Evolutionary conservation across 305 asterid genomes (phyloP), one percentile per base, ranked within the genome.

Genomic region (Rubia occidens): DNA sequence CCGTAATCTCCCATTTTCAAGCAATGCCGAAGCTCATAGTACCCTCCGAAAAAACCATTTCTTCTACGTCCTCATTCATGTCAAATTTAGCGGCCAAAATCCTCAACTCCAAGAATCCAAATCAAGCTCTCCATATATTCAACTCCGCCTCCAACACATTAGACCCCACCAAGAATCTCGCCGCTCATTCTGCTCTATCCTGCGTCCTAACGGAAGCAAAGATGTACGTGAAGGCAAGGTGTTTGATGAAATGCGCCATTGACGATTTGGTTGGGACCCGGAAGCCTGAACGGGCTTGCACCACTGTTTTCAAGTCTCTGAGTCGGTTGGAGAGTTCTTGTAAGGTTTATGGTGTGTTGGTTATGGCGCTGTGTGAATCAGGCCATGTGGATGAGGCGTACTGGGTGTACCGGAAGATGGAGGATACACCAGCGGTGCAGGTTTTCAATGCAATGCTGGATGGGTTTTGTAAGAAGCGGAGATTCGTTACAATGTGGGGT

Each of bases 231-330:
- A 60, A 81, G 73, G 96, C 92, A 44, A 88, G 95, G 81, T 86
- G 95, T 86, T 89, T 88, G 96, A 79, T 84, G 77, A 78, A 89
- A 86, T 75, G 72, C 85, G 92, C 86, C 84, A 79, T 84, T 1
- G 90, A 89, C 51, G 73, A 69, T 74, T 78, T 91, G 73, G 53
- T 67, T 0, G 72, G 78, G 60, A 81, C 76, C 70, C 83, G 84
- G 67, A 78, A 78, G 66, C 86, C 92, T 39, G 82, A 71, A 67
- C 76, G 77, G 65, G 86, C 79, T 61, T 84, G 88, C 69, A 81
- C 87, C 37, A 79, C 82, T 11, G 79, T 89, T 78, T 89, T 87
- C 82, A 78, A 78, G 64, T 82, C 82, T 1, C 81, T 91, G 45
- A 44, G 44, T 69, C 81, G 83, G 39, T 65, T 82, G 7, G 74